Base-by-base conservation (phyloP, 164 flowering plant species). In the Stephania yunnanensis region DNA sequence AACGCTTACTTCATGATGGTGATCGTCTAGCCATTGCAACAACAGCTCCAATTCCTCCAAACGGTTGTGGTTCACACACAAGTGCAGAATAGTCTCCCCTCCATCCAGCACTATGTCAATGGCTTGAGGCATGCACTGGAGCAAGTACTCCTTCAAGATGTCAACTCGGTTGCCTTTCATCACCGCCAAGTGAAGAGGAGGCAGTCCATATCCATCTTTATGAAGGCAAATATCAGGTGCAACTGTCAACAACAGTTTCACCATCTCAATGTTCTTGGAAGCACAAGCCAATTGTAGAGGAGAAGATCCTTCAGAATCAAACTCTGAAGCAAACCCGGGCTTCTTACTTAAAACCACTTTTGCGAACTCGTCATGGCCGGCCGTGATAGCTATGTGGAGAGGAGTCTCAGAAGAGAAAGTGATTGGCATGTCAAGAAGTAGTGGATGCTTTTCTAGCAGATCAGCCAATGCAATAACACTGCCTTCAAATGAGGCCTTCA, bases 1-100 rank as follows among this genome's bases (percentile, higher is more conserved):
- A 36, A 2, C 42, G 42, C 42, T 36, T 36, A 36, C 42, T 36
- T 36, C 42, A 36, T 36, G 42, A 2, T 36, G 42, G 4, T 36
- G 42, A 36, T 36, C 42, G 4, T 36, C 42, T 4, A 36, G 42
- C 42, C 42, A 36, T 36, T 36, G 42, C 42, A 36, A 4, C 20
- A 67, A 17, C 13, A 22, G 10, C 25, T 22, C 36, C 69, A 67
- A 67, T 10, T 7, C 69, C 45, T 68, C 70, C 46, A 68, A 11
- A 5, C 36, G 42, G 7, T 17, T 5, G 19, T 68, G 13, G 15
- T 68, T 30, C 7, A 68, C 70, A 5, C n/a, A 13, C 19, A 74
- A 46, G 72, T 86, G 88, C 64, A 86, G 71, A 3, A 79, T 46
- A 6, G 79, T 80, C 74, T 84, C 82, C 13, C 77, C 78, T n/a